A percentile compares a stretch with the other conserved stretches of the same genome.
Evolutionary conservation across 179 eudicot genomes (phyloP).

Genomic region (Patellifolia procumbens): DNA sequence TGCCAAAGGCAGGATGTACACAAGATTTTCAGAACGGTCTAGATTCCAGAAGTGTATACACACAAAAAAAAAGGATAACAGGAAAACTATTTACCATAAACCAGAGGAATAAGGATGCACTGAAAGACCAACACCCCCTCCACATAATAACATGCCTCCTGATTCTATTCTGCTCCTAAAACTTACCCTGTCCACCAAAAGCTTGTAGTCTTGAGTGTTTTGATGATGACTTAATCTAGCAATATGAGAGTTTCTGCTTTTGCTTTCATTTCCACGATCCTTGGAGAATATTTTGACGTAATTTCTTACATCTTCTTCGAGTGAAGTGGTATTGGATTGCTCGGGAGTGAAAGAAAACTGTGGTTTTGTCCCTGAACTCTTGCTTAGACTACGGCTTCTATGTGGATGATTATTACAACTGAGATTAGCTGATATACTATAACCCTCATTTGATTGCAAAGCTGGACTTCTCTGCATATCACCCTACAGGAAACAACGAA

Average conservation of each 20-base stretch:
- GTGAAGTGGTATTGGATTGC: slow-evolving; percentile 32
- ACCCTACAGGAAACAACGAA: slow-evolving; percentile 35
- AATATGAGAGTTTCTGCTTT: slow-evolving; percentile 24
- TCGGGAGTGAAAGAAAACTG: slow-evolving; percentile 50
- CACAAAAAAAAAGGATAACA: slow-evolving; percentile 19
- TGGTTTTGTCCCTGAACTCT: slow-evolving; percentile 31
- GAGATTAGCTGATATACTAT: slow-evolving; percentile 31
- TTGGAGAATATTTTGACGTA: slow-evolving; percentile 50
- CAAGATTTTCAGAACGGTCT: not conserved
- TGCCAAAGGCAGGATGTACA: slow-evolving; percentile 9
- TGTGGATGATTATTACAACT: slow-evolving; percentile 13
- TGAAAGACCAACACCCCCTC: slow-evolving; percentile 44
- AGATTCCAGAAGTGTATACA: not conserved
- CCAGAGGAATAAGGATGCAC: slow-evolving; percentile 44
- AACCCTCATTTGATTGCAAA: slow-evolving; percentile 25
- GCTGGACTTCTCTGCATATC: slow-evolving; percentile 17
- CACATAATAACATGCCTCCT: slow-evolving; percentile 74
- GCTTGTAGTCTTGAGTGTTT: slow-evolving; percentile 37
- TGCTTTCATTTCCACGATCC: slow-evolving; percentile 32
- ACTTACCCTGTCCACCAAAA: slow-evolving; percentile 55
- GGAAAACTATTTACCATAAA: slow-evolving; percentile 24
- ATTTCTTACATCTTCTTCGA: slow-evolving; percentile 52
- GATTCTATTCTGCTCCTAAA: slow-evolving; percentile 67
- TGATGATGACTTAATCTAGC: slow-evolving; percentile 25
- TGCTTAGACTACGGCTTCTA: slow-evolving; percentile 28